Base-by-base conservation (phyloP, 2,329 filamentous ascomycete species). In the Ophiostoma populinum region DNA sequence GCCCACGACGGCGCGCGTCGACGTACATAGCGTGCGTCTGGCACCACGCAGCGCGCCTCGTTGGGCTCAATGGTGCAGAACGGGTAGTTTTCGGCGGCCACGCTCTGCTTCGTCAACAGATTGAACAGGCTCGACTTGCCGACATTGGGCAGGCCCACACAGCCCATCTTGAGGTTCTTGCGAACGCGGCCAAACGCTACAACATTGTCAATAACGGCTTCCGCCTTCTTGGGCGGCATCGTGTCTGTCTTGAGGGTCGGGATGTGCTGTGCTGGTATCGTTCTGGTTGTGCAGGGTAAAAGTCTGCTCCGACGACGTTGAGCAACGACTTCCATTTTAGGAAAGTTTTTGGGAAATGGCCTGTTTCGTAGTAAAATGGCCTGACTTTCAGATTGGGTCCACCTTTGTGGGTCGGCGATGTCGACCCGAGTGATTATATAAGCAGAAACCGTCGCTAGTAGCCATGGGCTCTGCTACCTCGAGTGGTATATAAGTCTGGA, bases 11-110 rank as follows among this genome's bases (percentile, higher is more conserved):
- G n/a, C 31, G 19, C 8, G 36, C 34, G 16, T 34, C 30, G 16
- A 50, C 56, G 46, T 46, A 59, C 57, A 45, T 61, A 61, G 54
- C 58, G 49, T 33, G 46, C 49, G 43, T 61, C 58, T 2, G 58
- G 58, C 34, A 61, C 58, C 37, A 55, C 49, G 49, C 58, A 61
- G 45, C 58, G 55, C 35, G 57, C 57, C 47, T 61, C 57, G 17
- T 61, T 60, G 25, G 58, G 58, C 49, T 61, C 58, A 47, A 61
- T 61, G 0, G 58, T 61, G 44, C 58, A 61, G 36, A 61, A 61
- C 0, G 58, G 57, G 39, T 60, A 60, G 42, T 60, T 60, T 45
- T 60, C 57, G 1, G 57, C 57, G 2, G 57, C 52, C 24, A 55
- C 57, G 45, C 53, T 59, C 49, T 61, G 57, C 46, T 61, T 54